Evolutionary conservation across 106 monocot genomes (phyloP).

Genomic region (Acorus calamus): DNA sequence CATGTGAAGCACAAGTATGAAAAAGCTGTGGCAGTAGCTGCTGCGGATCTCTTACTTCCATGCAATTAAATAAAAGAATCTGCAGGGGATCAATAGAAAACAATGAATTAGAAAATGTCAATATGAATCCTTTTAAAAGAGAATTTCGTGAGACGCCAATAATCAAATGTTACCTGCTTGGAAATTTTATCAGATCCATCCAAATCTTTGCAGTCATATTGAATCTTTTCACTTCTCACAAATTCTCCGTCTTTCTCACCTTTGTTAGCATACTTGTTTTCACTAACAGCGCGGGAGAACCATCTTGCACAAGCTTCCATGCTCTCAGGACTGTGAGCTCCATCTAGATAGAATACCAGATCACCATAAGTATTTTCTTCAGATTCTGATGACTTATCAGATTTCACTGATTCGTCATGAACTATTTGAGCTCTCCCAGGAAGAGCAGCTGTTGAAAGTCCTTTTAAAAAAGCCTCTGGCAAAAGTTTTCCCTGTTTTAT

Average conservation of each 20-base stretch:
- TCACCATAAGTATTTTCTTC: conserved; percentile 18
- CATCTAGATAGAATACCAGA: conserved; percentile 81
- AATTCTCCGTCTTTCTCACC: conserved; percentile 1
- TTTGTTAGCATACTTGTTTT: conserved; percentile 5
- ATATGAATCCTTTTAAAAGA: neutral
- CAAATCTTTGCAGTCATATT: neutral
- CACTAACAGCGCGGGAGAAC: conserved; percentile 46
- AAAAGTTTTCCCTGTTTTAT: conserved; percentile 10
- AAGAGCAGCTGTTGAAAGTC: conserved; percentile 45
- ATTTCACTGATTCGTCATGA: conserved; percentile 27
- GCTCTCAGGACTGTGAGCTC: conserved; percentile 90
- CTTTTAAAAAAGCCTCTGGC: conserved; percentile 56
- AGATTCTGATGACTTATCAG: conserved; percentile 7
- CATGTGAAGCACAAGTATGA: conserved; percentile 41
- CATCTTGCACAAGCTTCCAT: conserved; percentile 82
- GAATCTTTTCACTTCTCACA: neutral
- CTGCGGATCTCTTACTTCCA: conserved; percentile 78
- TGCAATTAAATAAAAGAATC: conserved; percentile 96
- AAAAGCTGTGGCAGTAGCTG: conserved; percentile 60
- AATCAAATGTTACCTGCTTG: conserved; percentile 28
- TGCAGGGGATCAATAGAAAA: conserved; percentile 16
- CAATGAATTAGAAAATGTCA: neutral
- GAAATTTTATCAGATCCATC: conserved; percentile 21
- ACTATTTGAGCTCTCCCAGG: conserved; percentile 71
- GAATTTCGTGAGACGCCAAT: neutral